Base-by-base conservation (phyloP, 1,139 yeast genomes). In the Protomyces pachydermus region DNA sequence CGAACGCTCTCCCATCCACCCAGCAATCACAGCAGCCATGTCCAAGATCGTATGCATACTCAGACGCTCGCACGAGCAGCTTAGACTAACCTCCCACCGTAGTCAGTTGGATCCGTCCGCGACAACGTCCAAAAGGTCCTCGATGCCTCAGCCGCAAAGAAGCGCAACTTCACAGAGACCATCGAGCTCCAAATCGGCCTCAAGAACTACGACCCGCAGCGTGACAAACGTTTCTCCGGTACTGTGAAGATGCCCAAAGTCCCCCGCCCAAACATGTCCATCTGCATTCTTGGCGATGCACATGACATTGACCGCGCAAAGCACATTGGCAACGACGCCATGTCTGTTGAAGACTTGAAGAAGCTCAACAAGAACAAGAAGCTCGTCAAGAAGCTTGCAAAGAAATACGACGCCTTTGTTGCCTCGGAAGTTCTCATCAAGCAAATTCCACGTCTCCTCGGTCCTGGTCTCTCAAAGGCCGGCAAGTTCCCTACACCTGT, bases 401-500 rank as follows among this genome's bases (percentile, higher is more conserved):
- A 95, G 95, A 95, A 95, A 86, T 95, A 95, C 95, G 91, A 90
- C 80, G 97, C 98, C 76, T 95, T 95, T 87, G 81, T 95, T 79
- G 98, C 99, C 81, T 95, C 98, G 74, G 98, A 95, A 82, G 96
- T 89, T 75, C 89, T 95, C 82, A 95, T 95, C 80, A 93, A 93
- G 86, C 98, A 95, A 85, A 96, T 95, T 80, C 99, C 99, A 82
- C 95, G 99, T 87, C 87, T 95, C 79, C 87, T 95, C 80, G 99
- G 99, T 84, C 99, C 99, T 81, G 97, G 95, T 82, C 91, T 95
- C 80, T 95, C 98, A 75, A 95, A 95, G 90, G 98, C 98, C 80
- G 98, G 98, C 88, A 95, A 95, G 91, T 95, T 95, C 96, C 99
- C 99, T 82, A 91, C 98, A 80, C 98, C 99, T 82, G 98, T 95